Conservation (phyloP, 2,329 filamentous ascomycete species). For the Penicillium concentricum region DNA sequence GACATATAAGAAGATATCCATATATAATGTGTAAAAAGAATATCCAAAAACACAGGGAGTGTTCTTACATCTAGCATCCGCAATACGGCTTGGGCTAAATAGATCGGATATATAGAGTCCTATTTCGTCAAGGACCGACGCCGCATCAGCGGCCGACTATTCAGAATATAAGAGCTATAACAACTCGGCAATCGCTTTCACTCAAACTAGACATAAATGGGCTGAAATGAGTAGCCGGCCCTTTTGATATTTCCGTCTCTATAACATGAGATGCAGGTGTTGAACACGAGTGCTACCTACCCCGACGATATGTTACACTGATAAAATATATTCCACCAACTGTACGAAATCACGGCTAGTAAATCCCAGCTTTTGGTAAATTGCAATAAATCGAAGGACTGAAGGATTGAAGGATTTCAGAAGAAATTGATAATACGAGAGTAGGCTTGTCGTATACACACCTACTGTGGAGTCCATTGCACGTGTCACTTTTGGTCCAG, state of each 20-base stretch:
- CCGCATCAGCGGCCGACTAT: too few species aligned
- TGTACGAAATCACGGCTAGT: neutral
- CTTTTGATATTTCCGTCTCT: too few species aligned
- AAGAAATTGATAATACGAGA: neutral
- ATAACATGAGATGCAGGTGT: too few species aligned
- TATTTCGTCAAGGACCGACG: too few species aligned
- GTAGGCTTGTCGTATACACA: neutral
- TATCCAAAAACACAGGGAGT: too few species aligned
- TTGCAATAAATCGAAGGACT: neutral
- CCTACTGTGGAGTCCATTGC: neutral
- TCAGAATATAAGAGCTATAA: neutral
- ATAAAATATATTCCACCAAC: neutral
- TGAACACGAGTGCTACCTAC: too few species aligned
- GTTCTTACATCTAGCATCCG: too few species aligned
- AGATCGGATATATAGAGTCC: too few species aligned
- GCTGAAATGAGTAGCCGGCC: neutral
- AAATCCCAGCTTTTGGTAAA: neutral
- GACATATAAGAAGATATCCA: too few species aligned
- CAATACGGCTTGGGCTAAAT: too few species aligned
- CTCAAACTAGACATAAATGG: neutral
- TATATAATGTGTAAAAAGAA: too few species aligned
- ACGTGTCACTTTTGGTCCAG: neutral
- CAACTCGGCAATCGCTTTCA: neutral
- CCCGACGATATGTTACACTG: neutral
- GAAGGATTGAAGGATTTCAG: neutral